Base-by-base conservation (phyloP, 2,329 filamentous ascomycete species). In the Lachnellula subtilissima region DNA sequence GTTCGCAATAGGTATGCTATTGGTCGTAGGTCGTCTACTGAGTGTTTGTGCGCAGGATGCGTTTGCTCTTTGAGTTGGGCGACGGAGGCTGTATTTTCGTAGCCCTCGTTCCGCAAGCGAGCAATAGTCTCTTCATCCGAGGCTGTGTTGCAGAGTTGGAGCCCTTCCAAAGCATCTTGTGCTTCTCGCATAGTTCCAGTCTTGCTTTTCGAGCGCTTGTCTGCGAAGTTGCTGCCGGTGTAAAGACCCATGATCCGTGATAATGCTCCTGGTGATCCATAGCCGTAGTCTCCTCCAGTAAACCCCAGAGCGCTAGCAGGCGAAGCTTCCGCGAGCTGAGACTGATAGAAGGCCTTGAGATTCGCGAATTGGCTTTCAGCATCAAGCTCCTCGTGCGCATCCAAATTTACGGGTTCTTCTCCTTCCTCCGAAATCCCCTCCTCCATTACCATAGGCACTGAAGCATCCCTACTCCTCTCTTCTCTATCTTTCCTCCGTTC, bases 191-290 rank as follows among this genome's bases (percentile, higher is more conserved):
- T 94, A 1, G 86, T 78, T 22, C 84, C 81, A 0, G 84, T 78
- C 62, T 87, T 89, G 12, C 81, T 78, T 67, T 87, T 85, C 11
- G 81, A 75, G 65, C 87, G 86, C 64, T 87, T 86, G 65, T 78
- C 80, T 54, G 79, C 78, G 63, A 82, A 77, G 17, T 78, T 83
- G 53, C 83, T 80, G 0, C 78, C 78, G 0, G 89, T 90, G 73
- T 97, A 97, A 25, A 97, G 77, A 60, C 85, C 92, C 90, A 97
- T 95, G 66, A 97, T 94, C 35, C 93, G 85, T 25, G 89, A 87
- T 53, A 97, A 76, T 9, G 91, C 89, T 5, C 85, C 88, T 0
- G 93, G 92, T 0, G 92, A 96, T 32, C 80, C 81, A 72, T 85
- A 86, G 45, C 76, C 77, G 60, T 79, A 78, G 61, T 78, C 78